phyloP scores from a whole-genome alignment of 176 grass and related monocot genomes.

The Zizania latifolia region DNA sequence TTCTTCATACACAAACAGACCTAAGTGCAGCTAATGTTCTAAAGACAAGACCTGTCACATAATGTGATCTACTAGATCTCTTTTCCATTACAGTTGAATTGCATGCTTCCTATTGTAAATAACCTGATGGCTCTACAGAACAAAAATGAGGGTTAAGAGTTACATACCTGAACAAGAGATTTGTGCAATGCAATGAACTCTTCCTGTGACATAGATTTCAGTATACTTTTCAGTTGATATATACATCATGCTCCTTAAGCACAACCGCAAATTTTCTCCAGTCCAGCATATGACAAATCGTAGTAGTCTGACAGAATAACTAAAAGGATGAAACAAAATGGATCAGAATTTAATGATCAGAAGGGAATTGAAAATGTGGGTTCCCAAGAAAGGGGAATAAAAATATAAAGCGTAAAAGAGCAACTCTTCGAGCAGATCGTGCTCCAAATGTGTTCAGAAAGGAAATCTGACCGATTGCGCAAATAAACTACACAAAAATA shows the following conservation, averaged over 20 bases:
- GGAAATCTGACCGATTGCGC: no score
- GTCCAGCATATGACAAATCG: constrained; percentile 60
- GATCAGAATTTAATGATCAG: constrained; percentile 22
- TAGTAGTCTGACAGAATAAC: constrained; percentile 80
- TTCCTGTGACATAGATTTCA: constrained; percentile 76
- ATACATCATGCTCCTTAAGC: constrained; percentile 79
- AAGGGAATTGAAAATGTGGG: not conserved
- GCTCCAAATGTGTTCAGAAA: no score
- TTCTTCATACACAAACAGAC: not conserved
- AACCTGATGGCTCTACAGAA: not conserved
- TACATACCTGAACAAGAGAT: constrained; percentile 55
- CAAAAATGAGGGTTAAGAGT: not conserved
- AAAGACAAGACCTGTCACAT: not conserved
- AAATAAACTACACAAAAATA: no score
- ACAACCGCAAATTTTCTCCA: constrained; percentile 75
- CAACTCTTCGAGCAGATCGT: no score
- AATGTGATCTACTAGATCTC: not conserved
- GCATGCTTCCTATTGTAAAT: not conserved
- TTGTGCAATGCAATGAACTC: constrained; percentile 73
- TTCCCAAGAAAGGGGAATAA: not conserved
- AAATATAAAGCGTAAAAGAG: no score
- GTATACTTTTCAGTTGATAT: constrained; percentile 76
- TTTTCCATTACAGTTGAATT: not conserved
- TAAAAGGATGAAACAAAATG: constrained; percentile 24
- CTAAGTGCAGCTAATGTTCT: not conserved